phyloP scores from a whole-genome alignment of 108 stramenopile genomes.

The Ochromonas danica region DNA sequence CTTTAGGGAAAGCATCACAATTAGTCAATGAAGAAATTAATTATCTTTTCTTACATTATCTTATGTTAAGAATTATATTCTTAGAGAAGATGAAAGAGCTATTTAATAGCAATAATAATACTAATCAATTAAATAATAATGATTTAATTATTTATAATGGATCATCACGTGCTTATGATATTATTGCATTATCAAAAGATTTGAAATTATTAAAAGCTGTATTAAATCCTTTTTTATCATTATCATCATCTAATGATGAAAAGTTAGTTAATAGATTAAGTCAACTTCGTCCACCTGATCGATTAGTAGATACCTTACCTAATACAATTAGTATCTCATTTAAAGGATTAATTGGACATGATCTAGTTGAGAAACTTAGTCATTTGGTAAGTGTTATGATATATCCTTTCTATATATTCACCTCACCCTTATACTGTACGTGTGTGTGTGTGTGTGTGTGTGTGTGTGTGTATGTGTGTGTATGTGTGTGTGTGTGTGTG shows the following conservation, averaged over 20 bases:
- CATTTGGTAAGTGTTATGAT: not conserved
- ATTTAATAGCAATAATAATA: too few species aligned
- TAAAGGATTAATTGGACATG: not conserved
- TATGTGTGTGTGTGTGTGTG: not conserved
- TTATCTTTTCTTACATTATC: not conserved
- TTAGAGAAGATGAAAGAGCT: not conserved
- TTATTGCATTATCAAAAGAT: not conserved
- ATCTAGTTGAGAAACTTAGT: not conserved
- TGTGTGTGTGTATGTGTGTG: not conserved
- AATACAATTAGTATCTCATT: conserved; percentile 21
- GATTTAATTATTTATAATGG: not conserved
- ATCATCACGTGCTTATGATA: not conserved
- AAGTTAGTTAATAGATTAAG: not conserved
- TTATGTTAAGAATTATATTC: not conserved
- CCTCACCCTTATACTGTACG: too few species aligned
- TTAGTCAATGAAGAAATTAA: not conserved
- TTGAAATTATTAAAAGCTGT: conserved; percentile 2
- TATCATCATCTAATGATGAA: not conserved
- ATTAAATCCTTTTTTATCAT: not conserved
- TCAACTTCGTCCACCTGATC: too few species aligned
- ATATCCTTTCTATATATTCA: not conserved
- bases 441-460: not conserved
- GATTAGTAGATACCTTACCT: too few species aligned
- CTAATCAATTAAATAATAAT: too few species aligned
- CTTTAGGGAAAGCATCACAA: conserved; percentile 71